Conservation (phyloP, 768 basidiomycete species). For the Fibroporia radiculosa region DNA sequence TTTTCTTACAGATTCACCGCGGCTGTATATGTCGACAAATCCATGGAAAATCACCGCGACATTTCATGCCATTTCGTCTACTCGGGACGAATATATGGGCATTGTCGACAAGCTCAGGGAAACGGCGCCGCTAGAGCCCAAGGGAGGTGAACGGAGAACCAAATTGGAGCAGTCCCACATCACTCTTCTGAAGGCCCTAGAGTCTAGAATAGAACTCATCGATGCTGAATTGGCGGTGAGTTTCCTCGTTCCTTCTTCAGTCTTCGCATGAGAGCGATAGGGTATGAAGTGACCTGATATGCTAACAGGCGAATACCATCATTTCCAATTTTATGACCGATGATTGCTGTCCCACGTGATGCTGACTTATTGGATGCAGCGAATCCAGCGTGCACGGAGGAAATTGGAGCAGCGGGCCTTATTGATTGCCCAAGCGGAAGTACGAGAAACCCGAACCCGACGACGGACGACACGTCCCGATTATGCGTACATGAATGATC, state of each 20-base stretch:
- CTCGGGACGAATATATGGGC: slow-evolving; percentile 64
- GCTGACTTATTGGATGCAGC: slow-evolving; percentile 32
- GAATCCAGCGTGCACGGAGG: slow-evolving; percentile 60
- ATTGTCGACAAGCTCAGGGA: slow-evolving; percentile 55
- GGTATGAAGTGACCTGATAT: too few relatives aligned
- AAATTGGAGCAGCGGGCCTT: slow-evolving; percentile 62
- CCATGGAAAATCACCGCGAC: slow-evolving; percentile 85
- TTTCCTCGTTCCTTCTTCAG: slow-evolving; percentile 16
- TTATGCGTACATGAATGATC: slow-evolving; percentile 69
- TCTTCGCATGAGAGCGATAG: not conserved
- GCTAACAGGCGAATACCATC: not conserved
- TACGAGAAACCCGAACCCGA: slow-evolving; percentile 74
- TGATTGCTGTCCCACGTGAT: slow-evolving; percentile 11
- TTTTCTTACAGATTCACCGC: slow-evolving; percentile 61
- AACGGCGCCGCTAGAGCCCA: slow-evolving; percentile 37
- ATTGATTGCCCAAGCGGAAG: slow-evolving; percentile 65
- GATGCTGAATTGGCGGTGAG: slow-evolving; percentile 68
- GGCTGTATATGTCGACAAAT: slow-evolving; percentile 78
- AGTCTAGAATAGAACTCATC: slow-evolving; percentile 56
- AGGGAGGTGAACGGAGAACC: slow-evolving; percentile 37
- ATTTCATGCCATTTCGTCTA: slow-evolving; percentile 64
- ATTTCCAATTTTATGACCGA: slow-evolving; percentile 3
- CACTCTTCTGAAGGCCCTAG: slow-evolving; percentile 51
- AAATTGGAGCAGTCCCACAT: slow-evolving; percentile 58
- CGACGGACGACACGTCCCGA: slow-evolving; percentile 66